phyloP scores from a whole-genome alignment of 495 filamentous ascomycete species.

The Aspergillus steynii region DNA sequence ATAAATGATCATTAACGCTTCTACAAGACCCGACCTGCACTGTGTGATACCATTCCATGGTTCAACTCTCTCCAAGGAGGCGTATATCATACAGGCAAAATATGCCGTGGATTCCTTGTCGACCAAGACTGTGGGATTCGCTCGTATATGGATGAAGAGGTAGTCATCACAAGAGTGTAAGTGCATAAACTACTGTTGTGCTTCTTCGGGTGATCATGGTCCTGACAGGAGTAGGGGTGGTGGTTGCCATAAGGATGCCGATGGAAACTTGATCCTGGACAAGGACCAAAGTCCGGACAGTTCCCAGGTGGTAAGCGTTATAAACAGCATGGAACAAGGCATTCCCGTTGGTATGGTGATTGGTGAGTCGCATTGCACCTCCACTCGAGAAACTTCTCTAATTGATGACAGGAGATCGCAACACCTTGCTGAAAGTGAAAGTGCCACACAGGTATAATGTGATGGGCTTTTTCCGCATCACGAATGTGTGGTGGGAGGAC shows the following conservation, averaged over 20 bases:
- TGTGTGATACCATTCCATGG: slow-evolving; percentile 70
- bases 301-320: slow-evolving; percentile 34
- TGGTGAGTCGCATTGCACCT: slow-evolving; percentile 40
- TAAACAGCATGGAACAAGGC: slow-evolving; percentile 32
- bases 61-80: slow-evolving; percentile 64
- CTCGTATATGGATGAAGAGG: slow-evolving; percentile 61
- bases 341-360: slow-evolving; percentile 59
- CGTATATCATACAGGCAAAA: slow-evolving; percentile 45
- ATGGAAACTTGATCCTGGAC: slow-evolving; percentile 42
- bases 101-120: slow-evolving; percentile 60
- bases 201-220: not conserved
- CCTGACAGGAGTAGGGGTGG: slow-evolving; percentile 54
- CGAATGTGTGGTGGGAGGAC: slow-evolving; percentile 71
- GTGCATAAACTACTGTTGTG: slow-evolving; percentile 22
- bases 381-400: not conserved
- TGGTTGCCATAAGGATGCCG: slow-evolving; percentile 33
- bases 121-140: slow-evolving; percentile 56
- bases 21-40: slow-evolving; percentile 49
- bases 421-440: slow-evolving; percentile 50
- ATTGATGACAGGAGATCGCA: slow-evolving; percentile 46
- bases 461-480: slow-evolving; percentile 71
- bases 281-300: slow-evolving; percentile 43
- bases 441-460: slow-evolving; percentile 68
- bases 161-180: slow-evolving; percentile 69
- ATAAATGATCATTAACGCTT: slow-evolving; percentile 10